phyloP scores from a whole-genome alignment of 2,329 filamentous ascomycete species.

The Arachnomyces sp. region DNA sequence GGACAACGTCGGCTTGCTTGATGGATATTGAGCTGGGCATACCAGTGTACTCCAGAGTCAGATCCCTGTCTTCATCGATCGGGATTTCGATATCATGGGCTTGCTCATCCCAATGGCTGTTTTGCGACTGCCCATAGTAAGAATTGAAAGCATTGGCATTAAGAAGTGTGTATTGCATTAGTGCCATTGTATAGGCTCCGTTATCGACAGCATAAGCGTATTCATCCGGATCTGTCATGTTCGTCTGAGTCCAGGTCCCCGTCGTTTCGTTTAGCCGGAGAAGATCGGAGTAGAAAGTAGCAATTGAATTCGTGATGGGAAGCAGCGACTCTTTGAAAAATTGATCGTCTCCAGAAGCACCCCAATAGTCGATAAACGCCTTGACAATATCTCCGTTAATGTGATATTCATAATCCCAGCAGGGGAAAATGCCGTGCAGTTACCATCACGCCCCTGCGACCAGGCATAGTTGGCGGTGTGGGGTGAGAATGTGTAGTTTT shows the following conservation, averaged over 20 bases:
- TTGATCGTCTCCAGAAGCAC: slow-evolving; percentile 45
- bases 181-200: slow-evolving; percentile 53
- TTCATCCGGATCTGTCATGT: slow-evolving; percentile 60
- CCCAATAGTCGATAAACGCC: slow-evolving; percentile 48
- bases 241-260: slow-evolving; percentile 34
- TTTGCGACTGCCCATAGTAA: slow-evolving; percentile 4
- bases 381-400: slow-evolving; percentile 57
- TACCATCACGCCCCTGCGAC: slow-evolving; percentile 54
- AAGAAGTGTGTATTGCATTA: slow-evolving; percentile 44
- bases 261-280: slow-evolving; percentile 48
- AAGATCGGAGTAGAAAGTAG: slow-evolving; percentile 52
- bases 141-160: slow-evolving; percentile 35
- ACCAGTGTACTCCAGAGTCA: slow-evolving; percentile 50
- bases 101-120: too few species aligned
- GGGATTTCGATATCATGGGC: slow-evolving; percentile 9
- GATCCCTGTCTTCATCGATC: slow-evolving; percentile 39
- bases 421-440: slow-evolving; percentile 53
- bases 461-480: slow-evolving; percentile 53
- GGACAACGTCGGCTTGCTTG: slow-evolving; percentile 58
- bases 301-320: slow-evolving; percentile 52
- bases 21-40: slow-evolving; percentile 55
- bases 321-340: slow-evolving; percentile 46
- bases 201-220: slow-evolving; percentile 57
- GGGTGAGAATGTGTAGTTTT: too few species aligned
- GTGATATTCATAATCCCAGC: slow-evolving; percentile 60